A percentile compares a stretch with the other conserved stretches of the same genome.
phyloP scores from a whole-genome alignment of 768 basidiomycete genomes.

The Steccherinum ochraceum region DNA sequence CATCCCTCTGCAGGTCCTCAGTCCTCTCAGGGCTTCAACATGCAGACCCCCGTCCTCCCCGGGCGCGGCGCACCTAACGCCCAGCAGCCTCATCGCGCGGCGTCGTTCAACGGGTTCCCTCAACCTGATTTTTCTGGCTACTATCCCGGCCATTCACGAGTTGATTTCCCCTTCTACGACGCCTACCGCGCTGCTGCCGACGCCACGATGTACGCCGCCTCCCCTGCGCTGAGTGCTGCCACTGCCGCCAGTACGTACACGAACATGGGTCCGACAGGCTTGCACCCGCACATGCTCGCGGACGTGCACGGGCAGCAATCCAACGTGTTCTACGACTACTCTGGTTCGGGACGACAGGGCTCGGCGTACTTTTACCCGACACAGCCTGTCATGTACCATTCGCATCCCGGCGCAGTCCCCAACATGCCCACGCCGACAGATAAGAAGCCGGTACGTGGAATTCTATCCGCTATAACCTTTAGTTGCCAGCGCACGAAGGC shows the following conservation, averaged over 20 bases:
- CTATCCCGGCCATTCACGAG: conserved; percentile 44
- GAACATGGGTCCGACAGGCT: conserved; percentile 30
- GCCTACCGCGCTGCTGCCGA: conserved; percentile 47
- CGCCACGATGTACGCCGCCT: conserved; percentile 42
- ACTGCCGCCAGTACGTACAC: conserved; percentile 44
- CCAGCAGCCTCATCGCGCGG: conserved; percentile 33
- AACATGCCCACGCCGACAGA: conserved; percentile 37
- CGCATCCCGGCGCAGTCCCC: conserved; percentile 48
- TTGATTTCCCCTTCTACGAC: conserved; percentile 48
- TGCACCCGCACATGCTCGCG: conserved; percentile 35
- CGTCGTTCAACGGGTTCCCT: conserved; percentile 44
- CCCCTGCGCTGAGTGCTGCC: conserved; percentile 36
- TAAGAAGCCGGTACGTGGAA: conserved; percentile 38
- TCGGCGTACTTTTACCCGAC: conserved; percentile 59
- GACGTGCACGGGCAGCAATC: conserved; percentile 43
- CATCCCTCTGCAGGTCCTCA: conserved; percentile 27
- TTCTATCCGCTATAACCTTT: no score
- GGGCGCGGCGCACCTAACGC: conserved; percentile 35
- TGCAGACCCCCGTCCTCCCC: conserved; percentile 19
- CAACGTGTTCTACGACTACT: conserved; percentile 55
- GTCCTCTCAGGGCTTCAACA: conserved; percentile 14
- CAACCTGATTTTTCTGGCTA: conserved; percentile 56
- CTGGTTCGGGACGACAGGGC: conserved; percentile 35
- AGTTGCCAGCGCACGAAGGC: no score
- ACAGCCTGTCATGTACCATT: conserved; percentile 55